phyloP scores from a whole-genome alignment of 2,329 filamentous ascomycete species.

The Curvularia eragrostidis region DNA sequence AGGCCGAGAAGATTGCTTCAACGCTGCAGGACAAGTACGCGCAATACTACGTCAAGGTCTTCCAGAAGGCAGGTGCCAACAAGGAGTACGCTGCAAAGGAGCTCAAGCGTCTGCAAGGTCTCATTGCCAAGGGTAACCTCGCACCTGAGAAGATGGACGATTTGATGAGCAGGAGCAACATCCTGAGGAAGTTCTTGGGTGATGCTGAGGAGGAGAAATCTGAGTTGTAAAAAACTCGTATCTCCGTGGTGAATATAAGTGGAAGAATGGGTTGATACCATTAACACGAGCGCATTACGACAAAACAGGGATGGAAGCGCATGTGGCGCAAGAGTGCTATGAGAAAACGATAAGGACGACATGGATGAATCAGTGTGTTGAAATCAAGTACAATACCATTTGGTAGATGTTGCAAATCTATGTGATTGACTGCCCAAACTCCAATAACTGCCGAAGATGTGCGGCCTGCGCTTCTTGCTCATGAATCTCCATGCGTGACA shows the following conservation, averaged over 20 bases:
- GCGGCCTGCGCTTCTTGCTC: background rate
- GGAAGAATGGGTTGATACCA: background rate
- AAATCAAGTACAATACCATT: conserved; percentile 11
- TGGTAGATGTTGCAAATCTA: conserved; percentile 5
- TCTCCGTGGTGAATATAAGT: background rate
- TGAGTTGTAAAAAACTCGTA: conserved; percentile 65
- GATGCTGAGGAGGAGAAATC: conserved; percentile 67
- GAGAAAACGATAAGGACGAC: conserved; percentile 26
- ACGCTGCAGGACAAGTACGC: conserved; percentile 80
- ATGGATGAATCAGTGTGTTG: conserved; percentile 8
- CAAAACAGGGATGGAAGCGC: background rate
- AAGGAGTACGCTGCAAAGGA: conserved; percentile 85
- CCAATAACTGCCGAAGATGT: background rate
- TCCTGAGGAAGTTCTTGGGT: conserved; percentile 77
- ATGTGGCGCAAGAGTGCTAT: conserved; percentile 14
- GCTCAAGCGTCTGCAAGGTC: conserved; percentile 76
- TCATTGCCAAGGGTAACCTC: conserved; percentile 85
- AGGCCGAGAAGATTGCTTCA: conserved; percentile 75
- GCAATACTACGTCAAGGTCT: conserved; percentile 91
- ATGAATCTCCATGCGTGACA: too few species aligned
- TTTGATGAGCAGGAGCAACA: conserved; percentile 83
- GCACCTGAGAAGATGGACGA: conserved; percentile 88
- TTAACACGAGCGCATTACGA: background rate
- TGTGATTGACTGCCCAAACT: conserved; percentile 1
- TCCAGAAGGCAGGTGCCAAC: conserved; percentile 82